These are phyloP conservation scores for Margaritispora aquatica DNA, from an alignment of 495 filamentous ascomycete genomes.

Conservation along the genomic window DNA sequence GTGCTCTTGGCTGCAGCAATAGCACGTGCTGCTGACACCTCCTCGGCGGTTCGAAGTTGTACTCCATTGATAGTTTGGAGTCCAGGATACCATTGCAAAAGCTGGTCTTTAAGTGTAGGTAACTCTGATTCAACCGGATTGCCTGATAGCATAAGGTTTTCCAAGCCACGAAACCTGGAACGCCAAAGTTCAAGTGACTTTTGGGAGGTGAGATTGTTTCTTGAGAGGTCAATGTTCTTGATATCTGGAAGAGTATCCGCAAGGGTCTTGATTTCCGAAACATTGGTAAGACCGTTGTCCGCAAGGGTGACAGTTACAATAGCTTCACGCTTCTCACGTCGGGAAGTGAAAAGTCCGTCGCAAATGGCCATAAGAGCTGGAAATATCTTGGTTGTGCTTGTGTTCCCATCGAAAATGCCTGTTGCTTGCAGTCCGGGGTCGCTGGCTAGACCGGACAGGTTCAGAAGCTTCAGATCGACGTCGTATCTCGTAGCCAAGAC, in stretches of 20 bases:
- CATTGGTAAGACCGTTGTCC: slow-evolving; percentile 65
- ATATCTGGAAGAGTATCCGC: slow-evolving; percentile 72
- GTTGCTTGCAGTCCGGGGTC: slow-evolving; percentile 62
- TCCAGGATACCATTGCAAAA: slow-evolving; percentile 75
- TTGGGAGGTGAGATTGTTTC: slow-evolving; percentile 63
- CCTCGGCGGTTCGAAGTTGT: slow-evolving; percentile 62
- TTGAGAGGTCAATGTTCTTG: slow-evolving; percentile 77
- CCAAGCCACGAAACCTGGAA: slow-evolving; percentile 65
- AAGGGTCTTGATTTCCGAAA: slow-evolving; percentile 63
- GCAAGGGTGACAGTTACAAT: slow-evolving; percentile 72
- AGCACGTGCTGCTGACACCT: slow-evolving; percentile 45
- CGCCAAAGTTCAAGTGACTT: slow-evolving; percentile 59
- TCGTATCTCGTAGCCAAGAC: slow-evolving; percentile 75
- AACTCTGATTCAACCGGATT: slow-evolving; percentile 61
- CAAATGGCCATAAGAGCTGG: slow-evolving; percentile 80
- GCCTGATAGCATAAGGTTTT: slow-evolving; percentile 69
- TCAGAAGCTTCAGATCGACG: slow-evolving; percentile 60
- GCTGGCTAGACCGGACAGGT: slow-evolving; percentile 65
- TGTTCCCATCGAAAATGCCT: slow-evolving; percentile 66
- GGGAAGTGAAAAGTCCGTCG: slow-evolving; percentile 59
- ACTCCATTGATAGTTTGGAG: slow-evolving; percentile 66
- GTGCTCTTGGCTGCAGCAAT: slow-evolving; percentile 38
- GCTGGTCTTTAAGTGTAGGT: slow-evolving; percentile 58
- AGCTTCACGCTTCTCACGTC: slow-evolving; percentile 60
- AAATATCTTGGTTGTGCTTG: slow-evolving; percentile 81